Percentiles rank a stretch among this genome's conserved stretches.
phyloP scores from a whole-genome alignment of 768 basidiomycete species.

The Trametes gibbosa region DNA sequence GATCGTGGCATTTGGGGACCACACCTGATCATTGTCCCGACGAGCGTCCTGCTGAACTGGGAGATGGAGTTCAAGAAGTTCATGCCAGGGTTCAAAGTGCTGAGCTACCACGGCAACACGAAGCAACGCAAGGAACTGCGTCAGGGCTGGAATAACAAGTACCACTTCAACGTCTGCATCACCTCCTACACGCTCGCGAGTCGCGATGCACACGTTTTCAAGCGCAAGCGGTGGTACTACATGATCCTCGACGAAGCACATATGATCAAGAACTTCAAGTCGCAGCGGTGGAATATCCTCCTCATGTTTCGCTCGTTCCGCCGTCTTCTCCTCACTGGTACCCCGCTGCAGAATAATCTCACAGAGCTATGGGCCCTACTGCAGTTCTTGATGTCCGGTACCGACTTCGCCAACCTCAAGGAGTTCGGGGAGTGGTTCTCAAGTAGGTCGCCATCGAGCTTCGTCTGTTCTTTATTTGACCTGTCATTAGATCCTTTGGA shows the following conservation, averaged over 20 bases:
- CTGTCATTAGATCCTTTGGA: conserved; percentile 78
- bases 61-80: conserved; percentile 98
- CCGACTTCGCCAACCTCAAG: conserved; percentile 86
- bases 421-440: conserved; percentile 98
- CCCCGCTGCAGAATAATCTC: conserved; percentile 94
- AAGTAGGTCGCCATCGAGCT: conserved; percentile 50
- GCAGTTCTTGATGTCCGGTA: conserved; percentile 90
- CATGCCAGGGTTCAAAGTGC: conserved; percentile 78
- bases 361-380: conserved; percentile 94
- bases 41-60: conserved; percentile 94
- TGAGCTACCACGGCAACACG: conserved; percentile 88
- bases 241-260: conserved; percentile 96
- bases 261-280: conserved; percentile 97
- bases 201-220: conserved; percentile 87
- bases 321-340: conserved; percentile 90
- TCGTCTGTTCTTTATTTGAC: conserved; percentile 1
- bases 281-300: conserved; percentile 89
- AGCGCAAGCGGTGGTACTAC: conserved; percentile 92
- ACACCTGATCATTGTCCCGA: conserved; percentile 89
- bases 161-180: conserved; percentile 91
- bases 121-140: conserved; percentile 89
- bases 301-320: conserved; percentile 86
- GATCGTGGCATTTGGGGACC: conserved; percentile 91
- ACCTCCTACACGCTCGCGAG: conserved; percentile 94
- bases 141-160: conserved; percentile 86